Base-by-base conservation (phyloP, 139 green algal species). In the Tetradesmus lagerheimii region DNA sequence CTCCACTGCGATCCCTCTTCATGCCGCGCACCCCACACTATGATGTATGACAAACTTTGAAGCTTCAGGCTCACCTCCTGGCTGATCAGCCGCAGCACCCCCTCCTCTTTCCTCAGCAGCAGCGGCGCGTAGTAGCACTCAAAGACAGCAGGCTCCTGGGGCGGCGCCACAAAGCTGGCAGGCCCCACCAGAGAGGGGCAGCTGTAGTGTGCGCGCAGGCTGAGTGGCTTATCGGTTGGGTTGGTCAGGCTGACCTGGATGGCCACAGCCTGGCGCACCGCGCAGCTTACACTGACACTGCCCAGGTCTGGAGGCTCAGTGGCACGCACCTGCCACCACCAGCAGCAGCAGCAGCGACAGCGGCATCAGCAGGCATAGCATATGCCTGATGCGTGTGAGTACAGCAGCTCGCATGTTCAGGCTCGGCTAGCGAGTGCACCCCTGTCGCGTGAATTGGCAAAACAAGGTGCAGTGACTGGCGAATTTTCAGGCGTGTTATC, bases 51-150 rank as follows among this genome's bases (percentile, higher is more conserved):
- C n/a, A n/a, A n/a, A n/a, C n/a, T n/a, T n/a, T n/a, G n/a, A n/a
- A n/a, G n/a, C n/a, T n/a, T n/a, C 43, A 50, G 4, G 37, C 92
- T 62, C 35, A 96, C 92, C 83, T 95, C 90, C 9, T 94, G 87
- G 86, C 86, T 93, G n/a, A 93, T 50, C 66, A 97, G 93, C n/a
- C 47, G 45, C 29, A 97, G 47, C 2, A n/a, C 82, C 18, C 91
- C 93, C 9, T 91, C n/a, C 5, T 62, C 53, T 20, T 50, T 38
- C 2, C 94, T 93, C 5, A 89, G 47, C 38, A 92, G 18, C 67
- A 97, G 85, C 0, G 95, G 95, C 39, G 93, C 91, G 85, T 89
- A 97, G 85, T 90, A 95, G 88, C 96, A 94, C 87, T 95, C 91
- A 62, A 96, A 90, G 8, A 86, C 25, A 25, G 34, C 78, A 0